phyloP scores from a whole-genome alignment of 495 filamentous ascomycete species.

The Penicillium maclennaniae region DNA sequence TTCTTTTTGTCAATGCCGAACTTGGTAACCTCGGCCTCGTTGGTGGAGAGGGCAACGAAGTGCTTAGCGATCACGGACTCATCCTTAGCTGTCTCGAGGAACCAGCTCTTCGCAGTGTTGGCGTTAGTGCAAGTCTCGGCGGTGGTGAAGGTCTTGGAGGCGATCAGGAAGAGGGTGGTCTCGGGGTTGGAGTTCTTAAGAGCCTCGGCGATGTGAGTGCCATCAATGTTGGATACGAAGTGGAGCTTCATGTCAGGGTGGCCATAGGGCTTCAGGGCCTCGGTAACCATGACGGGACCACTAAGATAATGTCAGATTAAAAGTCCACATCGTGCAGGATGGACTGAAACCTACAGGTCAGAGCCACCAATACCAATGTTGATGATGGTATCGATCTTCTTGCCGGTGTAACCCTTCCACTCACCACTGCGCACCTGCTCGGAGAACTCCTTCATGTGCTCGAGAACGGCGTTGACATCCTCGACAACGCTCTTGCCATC shows the following conservation, averaged over 20 bases:
- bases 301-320: slow-evolving; percentile 48
- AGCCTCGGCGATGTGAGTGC: slow-evolving; percentile 95
- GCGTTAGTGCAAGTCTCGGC: slow-evolving; percentile 97
- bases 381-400: slow-evolving; percentile 92
- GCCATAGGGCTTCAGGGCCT: slow-evolving; percentile 92
- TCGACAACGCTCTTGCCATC: slow-evolving; percentile 95
- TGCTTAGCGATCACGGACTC: slow-evolving; percentile 82
- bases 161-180: slow-evolving; percentile 94
- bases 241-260: slow-evolving; percentile 80
- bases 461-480: slow-evolving; percentile 83
- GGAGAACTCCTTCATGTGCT: slow-evolving; percentile 97
- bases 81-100: slow-evolving; percentile 81
- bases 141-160: slow-evolving; percentile 99
- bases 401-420: slow-evolving; percentile 98
- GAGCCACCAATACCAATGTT: slow-evolving; percentile 98
- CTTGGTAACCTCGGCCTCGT: slow-evolving; percentile 90
- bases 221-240: slow-evolving; percentile 99
- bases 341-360: slow-evolving; percentile 68
- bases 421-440: slow-evolving; percentile 90
- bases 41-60: slow-evolving; percentile 97
- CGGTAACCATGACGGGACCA: slow-evolving; percentile 97
- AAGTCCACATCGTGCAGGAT: not conserved
- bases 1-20: slow-evolving; percentile 97
- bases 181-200: slow-evolving; percentile 85
- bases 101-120: slow-evolving; percentile 95